These are phyloP conservation scores for Clitopilus hobsonii DNA, from an alignment of 768 basidiomycete genomes.

Conservation along the genomic window DNA sequence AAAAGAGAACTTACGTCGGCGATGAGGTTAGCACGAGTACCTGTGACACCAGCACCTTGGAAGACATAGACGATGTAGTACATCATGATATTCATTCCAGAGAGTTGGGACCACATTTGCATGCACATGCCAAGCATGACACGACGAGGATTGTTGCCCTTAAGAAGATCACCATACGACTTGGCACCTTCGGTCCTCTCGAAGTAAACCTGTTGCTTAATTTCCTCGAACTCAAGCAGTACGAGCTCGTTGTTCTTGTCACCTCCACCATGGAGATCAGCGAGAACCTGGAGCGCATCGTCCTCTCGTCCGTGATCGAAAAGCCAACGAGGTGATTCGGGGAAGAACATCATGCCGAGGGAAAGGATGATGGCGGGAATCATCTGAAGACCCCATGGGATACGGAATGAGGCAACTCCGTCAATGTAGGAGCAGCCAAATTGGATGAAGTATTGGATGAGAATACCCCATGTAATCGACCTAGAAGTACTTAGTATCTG, in stretches of 20 bases:
- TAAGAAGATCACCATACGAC: constrained; percentile 62
- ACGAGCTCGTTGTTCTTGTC: constrained; percentile 58
- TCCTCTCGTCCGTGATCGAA: constrained; percentile 55
- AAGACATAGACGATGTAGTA: constrained; percentile 71
- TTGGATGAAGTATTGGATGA: constrained; percentile 71
- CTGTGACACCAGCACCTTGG: constrained; percentile 73
- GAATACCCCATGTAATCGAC: constrained; percentile 76
- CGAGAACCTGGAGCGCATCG: constrained; percentile 68
- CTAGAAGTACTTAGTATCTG: constrained; percentile 11
- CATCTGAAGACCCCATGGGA: constrained; percentile 77
- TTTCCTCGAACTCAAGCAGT: constrained; percentile 66
- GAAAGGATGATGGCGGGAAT: constrained; percentile 72
- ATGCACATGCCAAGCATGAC: constrained; percentile 65
- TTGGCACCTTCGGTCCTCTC: constrained; percentile 71
- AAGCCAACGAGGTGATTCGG: constrained; percentile 70
- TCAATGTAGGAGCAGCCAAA: constrained; percentile 74
- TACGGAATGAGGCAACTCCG: constrained; percentile 69
- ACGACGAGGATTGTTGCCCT: constrained; percentile 62
- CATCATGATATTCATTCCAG: constrained; percentile 84
- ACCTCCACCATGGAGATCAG: constrained; percentile 69
- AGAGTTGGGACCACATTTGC: constrained; percentile 79
- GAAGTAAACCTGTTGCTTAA: constrained; percentile 49
- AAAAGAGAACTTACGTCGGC: constrained; percentile 37
- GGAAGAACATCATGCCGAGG: constrained; percentile 63
- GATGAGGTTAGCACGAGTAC: constrained; percentile 68